Evolutionary conservation across 345 rosid genomes (phyloP).

Genomic region (Heritiera littoralis): DNA sequence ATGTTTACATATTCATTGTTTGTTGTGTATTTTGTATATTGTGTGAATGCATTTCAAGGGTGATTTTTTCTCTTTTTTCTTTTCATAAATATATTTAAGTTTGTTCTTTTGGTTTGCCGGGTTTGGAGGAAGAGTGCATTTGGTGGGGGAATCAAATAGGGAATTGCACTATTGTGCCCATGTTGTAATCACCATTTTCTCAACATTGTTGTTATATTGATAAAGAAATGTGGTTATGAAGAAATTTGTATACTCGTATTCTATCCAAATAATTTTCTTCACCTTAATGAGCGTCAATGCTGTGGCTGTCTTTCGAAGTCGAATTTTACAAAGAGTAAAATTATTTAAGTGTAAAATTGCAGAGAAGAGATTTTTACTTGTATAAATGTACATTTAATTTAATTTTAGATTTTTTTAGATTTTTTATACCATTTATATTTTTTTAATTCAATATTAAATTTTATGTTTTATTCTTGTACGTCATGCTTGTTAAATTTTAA

Average conservation of each 20-base stretch:
- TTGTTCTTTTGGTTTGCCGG: neutral
- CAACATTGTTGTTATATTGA: constrained; percentile 18
- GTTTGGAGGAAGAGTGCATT: constrained; percentile 33
- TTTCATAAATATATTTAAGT: neutral
- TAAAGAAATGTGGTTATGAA: constrained; percentile 25
- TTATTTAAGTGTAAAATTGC: too few relatives aligned
- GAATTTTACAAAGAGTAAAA: too few relatives aligned
- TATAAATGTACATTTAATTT: too few relatives aligned
- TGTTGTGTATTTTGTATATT: constrained; percentile 52
- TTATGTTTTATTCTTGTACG: too few relatives aligned
- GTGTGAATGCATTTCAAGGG: constrained; percentile 47
- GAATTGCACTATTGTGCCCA: constrained; percentile 25
- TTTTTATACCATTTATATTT: too few relatives aligned
- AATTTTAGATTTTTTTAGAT: too few relatives aligned
- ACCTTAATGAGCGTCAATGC: neutral
- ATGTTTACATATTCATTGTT: constrained; percentile 33
- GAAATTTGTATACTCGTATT: neutral
- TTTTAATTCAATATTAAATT: too few relatives aligned
- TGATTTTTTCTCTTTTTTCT: constrained; percentile 10
- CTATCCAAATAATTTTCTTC: neutral
- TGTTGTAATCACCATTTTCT: constrained; percentile 39
- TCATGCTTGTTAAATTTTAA: too few relatives aligned
- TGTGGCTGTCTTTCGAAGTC: neutral
- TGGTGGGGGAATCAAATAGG: constrained; percentile 20
- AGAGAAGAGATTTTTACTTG: too few relatives aligned